phyloP scores from a whole-genome alignment of 768 basidiomycete species.

The Tulasnella sp. region DNA sequence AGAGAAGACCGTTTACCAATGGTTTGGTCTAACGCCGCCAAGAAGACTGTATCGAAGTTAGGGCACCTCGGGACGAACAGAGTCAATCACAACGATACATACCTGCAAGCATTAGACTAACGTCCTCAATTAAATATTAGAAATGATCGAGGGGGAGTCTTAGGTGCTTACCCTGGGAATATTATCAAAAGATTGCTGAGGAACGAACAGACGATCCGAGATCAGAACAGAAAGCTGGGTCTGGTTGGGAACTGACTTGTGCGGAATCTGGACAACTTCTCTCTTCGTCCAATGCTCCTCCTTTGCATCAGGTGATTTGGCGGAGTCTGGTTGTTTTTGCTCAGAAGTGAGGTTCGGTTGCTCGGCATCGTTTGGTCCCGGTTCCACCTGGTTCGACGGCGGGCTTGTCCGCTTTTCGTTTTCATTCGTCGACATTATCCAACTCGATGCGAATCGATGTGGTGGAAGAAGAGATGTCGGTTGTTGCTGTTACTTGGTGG shows the following conservation, averaged over 20 bases:
- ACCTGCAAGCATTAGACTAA: too few species aligned
- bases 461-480: background rate
- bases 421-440: background rate
- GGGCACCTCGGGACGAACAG: too few species aligned
- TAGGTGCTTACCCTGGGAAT: background rate
- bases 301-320: background rate
- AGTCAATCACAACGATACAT: too few species aligned
- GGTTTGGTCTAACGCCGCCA: constrained; percentile 42
- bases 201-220: background rate
- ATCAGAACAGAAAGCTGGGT: background rate
- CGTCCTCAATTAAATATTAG: too few species aligned
- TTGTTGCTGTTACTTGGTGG: background rate
- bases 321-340: background rate
- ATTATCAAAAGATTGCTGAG: background rate
- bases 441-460: background rate
- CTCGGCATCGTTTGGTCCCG: background rate
- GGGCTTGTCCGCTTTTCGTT: background rate
- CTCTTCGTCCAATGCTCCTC: background rate
- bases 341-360: background rate
- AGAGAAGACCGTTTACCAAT: background rate
- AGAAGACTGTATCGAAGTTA: constrained; percentile 20
- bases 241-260: background rate
- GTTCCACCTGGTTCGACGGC: background rate
- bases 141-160: background rate
- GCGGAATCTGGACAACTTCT: background rate